A percentile compares a stretch with the other conserved stretches of the same genome.
These are phyloP conservation scores for Fusarium mexicanum DNA, from an alignment of 2,329 filamentous ascomycete genomes.

Conservation along the genomic window DNA sequence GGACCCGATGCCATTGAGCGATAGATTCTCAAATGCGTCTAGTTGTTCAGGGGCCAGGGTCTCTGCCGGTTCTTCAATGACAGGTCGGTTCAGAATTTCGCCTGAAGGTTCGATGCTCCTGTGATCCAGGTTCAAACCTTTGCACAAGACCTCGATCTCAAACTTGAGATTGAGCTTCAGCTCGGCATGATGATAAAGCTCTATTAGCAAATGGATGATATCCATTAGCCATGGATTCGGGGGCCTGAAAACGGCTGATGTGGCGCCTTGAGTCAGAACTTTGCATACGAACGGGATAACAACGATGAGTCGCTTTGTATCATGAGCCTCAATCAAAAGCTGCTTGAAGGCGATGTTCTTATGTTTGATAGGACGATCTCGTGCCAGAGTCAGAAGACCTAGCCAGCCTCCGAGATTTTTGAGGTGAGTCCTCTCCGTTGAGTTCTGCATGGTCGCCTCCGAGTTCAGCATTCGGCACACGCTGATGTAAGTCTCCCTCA, in stretches of 20 bases:
- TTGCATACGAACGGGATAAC: slow-evolving; percentile 99
- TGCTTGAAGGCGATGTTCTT: slow-evolving; percentile 98
- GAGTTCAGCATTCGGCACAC: slow-evolving; percentile 89
- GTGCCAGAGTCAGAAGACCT: slow-evolving; percentile 89
- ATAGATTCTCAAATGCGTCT: slow-evolving; percentile 85
- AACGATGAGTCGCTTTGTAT: slow-evolving; percentile 88
- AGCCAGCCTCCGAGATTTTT: slow-evolving; percentile 97
- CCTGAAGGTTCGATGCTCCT: slow-evolving; percentile 89
- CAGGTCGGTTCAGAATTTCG: slow-evolving; percentile 81
- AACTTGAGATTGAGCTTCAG: slow-evolving; percentile 98
- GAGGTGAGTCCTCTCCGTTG: slow-evolving; percentile 84
- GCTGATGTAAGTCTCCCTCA: slow-evolving; percentile 91
- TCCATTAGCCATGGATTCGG: slow-evolving; percentile 99
- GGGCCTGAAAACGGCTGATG: slow-evolving; percentile 88
- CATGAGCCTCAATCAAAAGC: slow-evolving; percentile 89
- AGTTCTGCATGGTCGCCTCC: slow-evolving; percentile 84
- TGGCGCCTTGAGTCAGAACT: slow-evolving; percentile 83
- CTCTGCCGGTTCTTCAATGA: slow-evolving; percentile 69
- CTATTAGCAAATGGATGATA: slow-evolving; percentile 88
- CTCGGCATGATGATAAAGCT: slow-evolving; percentile 92
- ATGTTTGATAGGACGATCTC: slow-evolving; percentile 94
- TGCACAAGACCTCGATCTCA: slow-evolving; percentile 97
- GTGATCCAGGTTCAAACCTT: slow-evolving; percentile 89
- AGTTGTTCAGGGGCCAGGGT: slow-evolving; percentile 72
- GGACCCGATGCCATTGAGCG: slow-evolving; percentile 77